phyloP scores from a whole-genome alignment of 2,329 filamentous ascomycete genomes.

The Calycina herbarum region DNA sequence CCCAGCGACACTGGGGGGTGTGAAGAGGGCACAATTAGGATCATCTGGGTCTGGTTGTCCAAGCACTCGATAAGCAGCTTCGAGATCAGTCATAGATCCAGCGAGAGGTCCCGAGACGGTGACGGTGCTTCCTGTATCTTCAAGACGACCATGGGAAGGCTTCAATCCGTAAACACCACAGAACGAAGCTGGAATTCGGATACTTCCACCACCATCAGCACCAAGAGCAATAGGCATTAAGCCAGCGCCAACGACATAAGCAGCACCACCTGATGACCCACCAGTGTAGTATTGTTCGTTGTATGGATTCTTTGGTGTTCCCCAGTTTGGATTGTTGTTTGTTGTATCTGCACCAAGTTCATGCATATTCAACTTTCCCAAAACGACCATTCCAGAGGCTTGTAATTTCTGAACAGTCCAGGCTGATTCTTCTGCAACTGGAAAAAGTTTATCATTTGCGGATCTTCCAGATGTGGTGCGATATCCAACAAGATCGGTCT shows the following conservation, averaged over 20 bases:
- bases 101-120: constrained; percentile 75
- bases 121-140: constrained; percentile 53
- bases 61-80: constrained; percentile 80
- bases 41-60: constrained; percentile 66
- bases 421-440: constrained; percentile 61
- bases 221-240: constrained; percentile 70
- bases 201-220: constrained; percentile 79
- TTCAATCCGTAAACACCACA: constrained; percentile 72
- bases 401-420: constrained; percentile 66
- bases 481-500: constrained; percentile 74
- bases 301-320: constrained; percentile 76
- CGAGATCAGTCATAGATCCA: constrained; percentile 73
- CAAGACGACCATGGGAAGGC: constrained; percentile 70
- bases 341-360: constrained; percentile 77
- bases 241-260: constrained; percentile 72
- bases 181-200: constrained; percentile 42
- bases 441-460: constrained; percentile 81
- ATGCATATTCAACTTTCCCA: constrained; percentile 86
- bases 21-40: constrained; percentile 62
- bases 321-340: constrained; percentile 84
- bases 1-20: constrained; percentile 51
- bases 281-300: constrained; percentile 74
- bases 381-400: constrained; percentile 68
- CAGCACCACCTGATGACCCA: constrained; percentile 90
- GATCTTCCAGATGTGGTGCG: constrained; percentile 68